Evolutionary conservation across 2,329 filamentous ascomycete genomes (phyloP).

Genomic region (Trichoderma aggressivum): DNA sequence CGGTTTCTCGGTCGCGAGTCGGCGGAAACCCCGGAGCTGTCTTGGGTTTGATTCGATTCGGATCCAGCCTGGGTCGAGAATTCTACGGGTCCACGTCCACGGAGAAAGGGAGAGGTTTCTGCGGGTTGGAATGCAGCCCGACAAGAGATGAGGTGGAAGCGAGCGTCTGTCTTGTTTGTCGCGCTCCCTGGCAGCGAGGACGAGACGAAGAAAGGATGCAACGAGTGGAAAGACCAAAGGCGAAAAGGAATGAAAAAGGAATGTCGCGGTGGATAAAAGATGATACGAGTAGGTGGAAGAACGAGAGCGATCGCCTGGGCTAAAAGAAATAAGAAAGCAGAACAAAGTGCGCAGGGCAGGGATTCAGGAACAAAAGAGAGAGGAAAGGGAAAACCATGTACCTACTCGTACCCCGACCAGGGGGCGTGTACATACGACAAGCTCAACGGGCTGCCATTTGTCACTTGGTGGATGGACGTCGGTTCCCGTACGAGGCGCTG

Average conservation of each 20-base stretch:
- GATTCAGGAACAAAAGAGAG: background rate
- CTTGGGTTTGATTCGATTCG: background rate
- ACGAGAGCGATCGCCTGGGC: constrained; percentile 14
- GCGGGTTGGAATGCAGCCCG: background rate
- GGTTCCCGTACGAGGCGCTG: background rate
- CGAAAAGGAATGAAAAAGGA: background rate
- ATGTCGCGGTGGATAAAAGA: constrained; percentile 8
- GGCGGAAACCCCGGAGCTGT: constrained; percentile 1
- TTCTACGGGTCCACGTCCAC: background rate
- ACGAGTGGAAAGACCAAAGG: background rate
- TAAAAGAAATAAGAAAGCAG: constrained; percentile 16
- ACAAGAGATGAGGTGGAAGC: background rate
- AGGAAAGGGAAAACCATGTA: background rate
- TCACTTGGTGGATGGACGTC: background rate
- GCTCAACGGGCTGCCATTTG: no score
- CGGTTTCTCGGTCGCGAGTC: background rate
- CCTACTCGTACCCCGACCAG: background rate
- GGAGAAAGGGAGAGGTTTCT: background rate
- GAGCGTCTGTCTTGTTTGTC: background rate
- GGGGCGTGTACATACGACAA: background rate
- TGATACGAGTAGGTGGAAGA: no score
- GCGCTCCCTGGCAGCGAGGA: background rate
- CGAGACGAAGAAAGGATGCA: background rate
- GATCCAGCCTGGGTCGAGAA: constrained; percentile 5
- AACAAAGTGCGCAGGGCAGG: constrained; percentile 9